A percentile compares a stretch with the other conserved stretches of the same genome.
Conservation (phyloP, 805 yeast species). For the Candida parachauliodes region DNA sequence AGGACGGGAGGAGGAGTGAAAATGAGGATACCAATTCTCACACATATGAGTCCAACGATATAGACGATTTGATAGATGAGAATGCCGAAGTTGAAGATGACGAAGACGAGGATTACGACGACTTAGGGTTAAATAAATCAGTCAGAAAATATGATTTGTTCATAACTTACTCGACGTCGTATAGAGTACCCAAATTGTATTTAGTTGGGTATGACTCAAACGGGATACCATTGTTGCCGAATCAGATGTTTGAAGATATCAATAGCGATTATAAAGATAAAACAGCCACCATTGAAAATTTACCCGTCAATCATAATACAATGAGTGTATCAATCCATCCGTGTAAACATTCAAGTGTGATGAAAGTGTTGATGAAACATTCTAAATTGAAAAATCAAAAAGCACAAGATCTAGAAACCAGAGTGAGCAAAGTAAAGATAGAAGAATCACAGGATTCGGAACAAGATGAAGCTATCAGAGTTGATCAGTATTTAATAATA, state of each 20-base stretch:
- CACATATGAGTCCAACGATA: conserved; percentile 39
- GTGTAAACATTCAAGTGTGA: conserved; percentile 90
- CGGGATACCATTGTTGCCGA: conserved; percentile 83
- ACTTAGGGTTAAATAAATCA: conserved; percentile 26
- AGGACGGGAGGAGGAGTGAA: conserved; percentile 10
- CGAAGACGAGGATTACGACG: conserved; percentile 26
- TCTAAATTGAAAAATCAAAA: conserved; percentile 49
- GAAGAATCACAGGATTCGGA: conserved; percentile 15
- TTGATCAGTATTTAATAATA: conserved; percentile 85
- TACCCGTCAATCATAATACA: conserved; percentile 76
- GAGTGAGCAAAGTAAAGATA: conserved; percentile 17
- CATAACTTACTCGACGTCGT: conserved; percentile 90
- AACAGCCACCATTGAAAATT: conserved; percentile 91
- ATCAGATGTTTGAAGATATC: conserved; percentile 93
- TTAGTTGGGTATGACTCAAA: conserved; percentile 79
- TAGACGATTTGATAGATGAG: conserved; percentile 45
- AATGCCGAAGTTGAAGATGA: conserved; percentile 35
- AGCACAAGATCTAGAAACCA: background rate
- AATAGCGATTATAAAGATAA: conserved; percentile 88
- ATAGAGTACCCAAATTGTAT: conserved; percentile 93
- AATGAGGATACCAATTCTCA: conserved; percentile 16
- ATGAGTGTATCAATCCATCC: conserved; percentile 93
- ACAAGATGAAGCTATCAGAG: conserved; percentile 53
- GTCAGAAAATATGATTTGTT: conserved; percentile 81
- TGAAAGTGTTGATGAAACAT: conserved; percentile 77